Percentiles rank a stretch among this genome's conserved stretches.
These are phyloP conservation scores for Neofusicoccum umdonicola DNA, from an alignment of 2,329 filamentous ascomycete species.

Conservation along the genomic window DNA sequence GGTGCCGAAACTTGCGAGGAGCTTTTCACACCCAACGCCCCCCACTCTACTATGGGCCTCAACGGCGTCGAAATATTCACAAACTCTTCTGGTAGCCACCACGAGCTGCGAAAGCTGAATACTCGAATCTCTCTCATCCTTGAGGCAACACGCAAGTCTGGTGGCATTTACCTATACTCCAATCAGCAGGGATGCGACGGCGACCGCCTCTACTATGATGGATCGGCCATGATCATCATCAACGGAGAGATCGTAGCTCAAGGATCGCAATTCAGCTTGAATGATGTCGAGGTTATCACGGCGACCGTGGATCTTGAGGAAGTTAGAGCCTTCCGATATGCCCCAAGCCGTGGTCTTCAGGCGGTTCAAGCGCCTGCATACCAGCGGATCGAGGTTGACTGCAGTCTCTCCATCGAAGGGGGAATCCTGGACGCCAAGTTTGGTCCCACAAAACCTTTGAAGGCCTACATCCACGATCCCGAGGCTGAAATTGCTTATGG, in stretches of 20 bases:
- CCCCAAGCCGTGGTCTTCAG: slow-evolving; percentile 57
- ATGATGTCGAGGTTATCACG: slow-evolving; percentile 54
- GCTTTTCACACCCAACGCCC: slow-evolving; percentile 38
- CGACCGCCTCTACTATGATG: slow-evolving; percentile 38
- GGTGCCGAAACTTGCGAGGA: slow-evolving; percentile 65
- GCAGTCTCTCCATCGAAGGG: slow-evolving; percentile 42
- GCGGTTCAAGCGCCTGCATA: slow-evolving; percentile 52
- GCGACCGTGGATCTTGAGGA: slow-evolving; percentile 64
- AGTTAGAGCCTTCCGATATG: slow-evolving; percentile 61
- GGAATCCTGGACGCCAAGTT: slow-evolving; percentile 47
- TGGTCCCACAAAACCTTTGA: slow-evolving; percentile 44
- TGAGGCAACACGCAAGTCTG: slow-evolving; percentile 62
- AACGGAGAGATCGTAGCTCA: slow-evolving; percentile 65
- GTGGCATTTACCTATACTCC: slow-evolving; percentile 62
- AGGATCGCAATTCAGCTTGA: slow-evolving; percentile 62
- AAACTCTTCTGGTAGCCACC: slow-evolving; percentile 69
- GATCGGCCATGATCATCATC: slow-evolving; percentile 62
- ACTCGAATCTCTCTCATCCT: slow-evolving; percentile 63
- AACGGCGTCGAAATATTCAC: slow-evolving; percentile 68
- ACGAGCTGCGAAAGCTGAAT: slow-evolving; percentile 65
- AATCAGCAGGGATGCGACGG: slow-evolving; percentile 57
- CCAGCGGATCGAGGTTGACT: slow-evolving; percentile 43
- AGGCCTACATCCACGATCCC: slow-evolving; percentile 57
- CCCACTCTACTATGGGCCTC: slow-evolving; percentile 61
- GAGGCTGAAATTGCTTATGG: slow-evolving; percentile 64